phyloP scores from a whole-genome alignment of 306 rosid genomes.

The Mimosa pudica region DNA sequence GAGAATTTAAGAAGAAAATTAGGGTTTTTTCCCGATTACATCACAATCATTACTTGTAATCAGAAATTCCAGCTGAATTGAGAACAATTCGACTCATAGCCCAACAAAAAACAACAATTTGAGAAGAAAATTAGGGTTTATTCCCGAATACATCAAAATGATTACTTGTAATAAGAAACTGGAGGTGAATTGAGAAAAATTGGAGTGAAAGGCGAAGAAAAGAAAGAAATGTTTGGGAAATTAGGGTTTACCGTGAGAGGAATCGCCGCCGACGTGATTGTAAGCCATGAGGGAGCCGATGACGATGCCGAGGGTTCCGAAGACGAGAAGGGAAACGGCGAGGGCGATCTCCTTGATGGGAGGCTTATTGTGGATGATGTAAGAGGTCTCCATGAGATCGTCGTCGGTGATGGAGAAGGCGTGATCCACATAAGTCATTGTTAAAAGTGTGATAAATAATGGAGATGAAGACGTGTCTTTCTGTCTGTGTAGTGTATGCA shows the following conservation, averaged over 20 bases:
- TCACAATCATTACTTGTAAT: not conserved
- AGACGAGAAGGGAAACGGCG: conserved; percentile 83
- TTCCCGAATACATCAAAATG: not conserved
- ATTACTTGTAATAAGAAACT: not conserved
- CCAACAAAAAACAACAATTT: not conserved
- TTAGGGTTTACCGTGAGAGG: conserved; percentile 70
- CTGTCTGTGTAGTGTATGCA: not conserved
- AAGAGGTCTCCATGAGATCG: conserved; percentile 82
- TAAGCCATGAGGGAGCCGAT: conserved; percentile 81
- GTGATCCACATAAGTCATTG: conserved; percentile 94
- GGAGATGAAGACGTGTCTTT: not conserved
- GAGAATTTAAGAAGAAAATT: too few relatives aligned
- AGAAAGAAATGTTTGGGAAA: not conserved
- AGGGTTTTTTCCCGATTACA: not conserved
- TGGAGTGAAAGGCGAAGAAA: not conserved
- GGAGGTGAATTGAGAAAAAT: not conserved
- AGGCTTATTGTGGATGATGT: conserved; percentile 76
- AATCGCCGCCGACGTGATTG: conserved; percentile 92
- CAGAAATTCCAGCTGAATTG: not conserved
- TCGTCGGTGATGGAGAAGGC: conserved; percentile 96
- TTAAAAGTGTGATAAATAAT: not conserved
- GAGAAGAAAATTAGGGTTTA: not conserved
- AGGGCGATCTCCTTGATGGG: conserved; percentile 98
- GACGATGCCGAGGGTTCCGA: conserved; percentile 75
- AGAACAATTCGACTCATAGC: not conserved